These are phyloP conservation scores for Tanozyma kutaoensis DNA, from an alignment of 805 yeast species.

Conservation along the genomic window DNA sequence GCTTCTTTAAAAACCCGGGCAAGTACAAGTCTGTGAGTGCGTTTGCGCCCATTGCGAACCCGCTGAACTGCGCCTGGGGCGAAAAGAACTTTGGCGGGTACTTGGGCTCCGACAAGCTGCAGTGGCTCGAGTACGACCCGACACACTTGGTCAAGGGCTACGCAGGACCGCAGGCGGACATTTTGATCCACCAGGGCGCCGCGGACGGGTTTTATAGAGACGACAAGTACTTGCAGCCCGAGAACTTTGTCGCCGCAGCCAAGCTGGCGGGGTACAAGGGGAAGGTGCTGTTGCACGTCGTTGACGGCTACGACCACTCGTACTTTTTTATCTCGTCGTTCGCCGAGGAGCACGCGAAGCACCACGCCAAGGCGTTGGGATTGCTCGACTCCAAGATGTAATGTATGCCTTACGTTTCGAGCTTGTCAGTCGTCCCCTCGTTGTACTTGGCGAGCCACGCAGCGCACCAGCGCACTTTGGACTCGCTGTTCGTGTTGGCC, in stretches of 20 bases:
- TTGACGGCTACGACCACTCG: conserved; percentile 83
- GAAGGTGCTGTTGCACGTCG: conserved; percentile 44
- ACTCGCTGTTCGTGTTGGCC: conserved; percentile 35
- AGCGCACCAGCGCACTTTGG: conserved; percentile 44
- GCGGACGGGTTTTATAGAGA: conserved; percentile 58
- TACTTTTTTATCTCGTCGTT: conserved; percentile 77
- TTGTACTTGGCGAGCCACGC: conserved; percentile 38
- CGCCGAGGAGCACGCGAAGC: conserved; percentile 71
- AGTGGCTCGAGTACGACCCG: conserved; percentile 81
- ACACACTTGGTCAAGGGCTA: conserved; percentile 51
- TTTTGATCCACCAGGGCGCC: conserved; percentile 75
- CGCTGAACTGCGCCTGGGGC: conserved; percentile 77
- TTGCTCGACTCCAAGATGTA: no score
- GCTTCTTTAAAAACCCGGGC: conserved; percentile 53
- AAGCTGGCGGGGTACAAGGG: conserved; percentile 46
- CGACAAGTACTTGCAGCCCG: conserved; percentile 61
- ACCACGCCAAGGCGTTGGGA: conserved; percentile 68
- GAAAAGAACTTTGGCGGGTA: conserved; percentile 70
- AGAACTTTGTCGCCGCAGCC: conserved; percentile 49
- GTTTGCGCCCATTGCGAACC: conserved; percentile 83
- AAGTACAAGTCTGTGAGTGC: conserved; percentile 73
- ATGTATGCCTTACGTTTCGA: no score
- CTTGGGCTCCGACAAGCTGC: conserved; percentile 44
- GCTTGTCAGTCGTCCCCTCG: no score
- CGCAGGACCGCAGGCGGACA: conserved; percentile 26